Evolutionary conservation across 345 rosid genomes (phyloP).

Genomic region (Eucalyptus pauciflora): DNA sequence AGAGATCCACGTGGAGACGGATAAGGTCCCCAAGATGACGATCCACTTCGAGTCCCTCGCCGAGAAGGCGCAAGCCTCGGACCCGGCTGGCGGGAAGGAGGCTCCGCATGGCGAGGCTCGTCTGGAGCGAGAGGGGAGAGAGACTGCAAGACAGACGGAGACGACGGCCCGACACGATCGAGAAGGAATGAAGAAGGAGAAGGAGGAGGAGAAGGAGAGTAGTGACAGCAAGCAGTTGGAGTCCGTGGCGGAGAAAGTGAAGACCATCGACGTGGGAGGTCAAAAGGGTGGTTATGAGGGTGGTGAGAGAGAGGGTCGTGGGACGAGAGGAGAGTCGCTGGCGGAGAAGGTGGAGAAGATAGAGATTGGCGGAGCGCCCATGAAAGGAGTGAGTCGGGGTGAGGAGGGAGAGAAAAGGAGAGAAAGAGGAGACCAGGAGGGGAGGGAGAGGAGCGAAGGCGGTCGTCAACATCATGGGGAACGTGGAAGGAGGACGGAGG

Average conservation of each 20-base stretch:
- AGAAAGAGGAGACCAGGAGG: not conserved
- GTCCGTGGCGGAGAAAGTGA: not conserved
- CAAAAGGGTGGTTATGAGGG: not conserved
- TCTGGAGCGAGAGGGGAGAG: not conserved
- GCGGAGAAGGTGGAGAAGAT: conserved; percentile 4
- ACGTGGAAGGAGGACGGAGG: not conserved
- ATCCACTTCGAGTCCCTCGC: conserved; percentile 48
- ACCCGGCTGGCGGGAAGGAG: not conserved
- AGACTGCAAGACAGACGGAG: not conserved
- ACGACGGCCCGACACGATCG: not conserved
- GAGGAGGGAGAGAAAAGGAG: not conserved
- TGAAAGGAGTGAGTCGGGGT: not conserved
- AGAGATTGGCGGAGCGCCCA: not conserved
- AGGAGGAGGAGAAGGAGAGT: not conserved
- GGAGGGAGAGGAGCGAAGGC: not conserved
- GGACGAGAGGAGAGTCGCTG: conserved; percentile 10
- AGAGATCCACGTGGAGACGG: conserved; percentile 39
- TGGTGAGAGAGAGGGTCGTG: not conserved
- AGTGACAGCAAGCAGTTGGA: not conserved
- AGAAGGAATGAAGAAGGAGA: not conserved
- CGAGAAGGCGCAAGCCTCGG: not conserved
- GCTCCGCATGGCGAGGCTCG: not conserved
- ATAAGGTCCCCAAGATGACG: conserved; percentile 51
- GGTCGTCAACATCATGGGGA: not conserved
- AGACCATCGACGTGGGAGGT: not conserved